Conservation (phyloP, 257 asterid species). For the Przewalskia tangutica region DNA sequence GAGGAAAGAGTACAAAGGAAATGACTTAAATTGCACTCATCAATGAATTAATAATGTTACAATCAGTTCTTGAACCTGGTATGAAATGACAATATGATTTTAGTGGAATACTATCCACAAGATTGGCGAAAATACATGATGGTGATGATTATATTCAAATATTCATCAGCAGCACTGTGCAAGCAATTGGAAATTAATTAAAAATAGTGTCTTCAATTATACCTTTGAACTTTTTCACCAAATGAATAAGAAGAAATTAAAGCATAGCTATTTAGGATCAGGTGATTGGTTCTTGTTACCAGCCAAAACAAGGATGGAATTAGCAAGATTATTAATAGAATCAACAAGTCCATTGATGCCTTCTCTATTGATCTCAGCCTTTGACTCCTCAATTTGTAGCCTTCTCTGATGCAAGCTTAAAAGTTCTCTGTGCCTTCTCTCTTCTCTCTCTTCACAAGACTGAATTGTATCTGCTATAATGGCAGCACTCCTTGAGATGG, state of each 20-base stretch:
- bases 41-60: background rate
- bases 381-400: conserved; percentile 65
- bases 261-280: conserved; percentile 6
- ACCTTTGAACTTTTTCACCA: background rate
- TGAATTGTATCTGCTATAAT: conserved; percentile 63
- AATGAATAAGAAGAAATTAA: background rate
- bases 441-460: conserved; percentile 61
- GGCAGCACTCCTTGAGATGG: conserved; percentile 55
- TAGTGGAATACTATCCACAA: background rate
- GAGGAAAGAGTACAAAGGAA: too few relatives aligned
- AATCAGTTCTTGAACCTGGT: background rate
- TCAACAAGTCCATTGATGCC: conserved; percentile 72
- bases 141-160: background rate
- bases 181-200: background rate
- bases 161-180: background rate
- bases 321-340: conserved; percentile 76
- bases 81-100: background rate
- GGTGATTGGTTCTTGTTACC: conserved; percentile 24
- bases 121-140: background rate
- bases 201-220: background rate
- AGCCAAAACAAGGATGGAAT: conserved; percentile 67
- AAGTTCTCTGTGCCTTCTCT: conserved; percentile 59
- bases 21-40: background rate
- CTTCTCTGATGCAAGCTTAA: conserved; percentile 63
- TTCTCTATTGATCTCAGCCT: conserved; percentile 63